Conservation (phyloP, 352 stramenopile genomes). For the Phytophthora melonis region DNA sequence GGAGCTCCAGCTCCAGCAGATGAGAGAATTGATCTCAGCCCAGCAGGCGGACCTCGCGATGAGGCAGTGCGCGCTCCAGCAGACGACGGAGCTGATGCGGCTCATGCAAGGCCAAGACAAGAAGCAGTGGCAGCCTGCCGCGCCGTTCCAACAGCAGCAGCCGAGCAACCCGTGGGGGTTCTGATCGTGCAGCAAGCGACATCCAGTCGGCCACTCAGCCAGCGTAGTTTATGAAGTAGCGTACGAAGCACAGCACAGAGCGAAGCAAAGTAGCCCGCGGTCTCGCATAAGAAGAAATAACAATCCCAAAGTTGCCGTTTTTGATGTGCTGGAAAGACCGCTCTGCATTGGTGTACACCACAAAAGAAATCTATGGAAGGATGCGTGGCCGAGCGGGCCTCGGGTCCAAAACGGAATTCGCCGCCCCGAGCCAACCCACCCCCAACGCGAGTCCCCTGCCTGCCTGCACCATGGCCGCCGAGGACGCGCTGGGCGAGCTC, state of each 20-base stretch:
- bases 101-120: constrained; percentile 25
- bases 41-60: constrained; percentile 31
- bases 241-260: neutral
- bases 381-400: constrained; percentile 24
- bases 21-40: constrained; percentile 23
- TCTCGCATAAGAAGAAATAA: neutral
- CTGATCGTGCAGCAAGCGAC: neutral
- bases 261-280: too few relatives aligned
- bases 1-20: constrained; percentile 33
- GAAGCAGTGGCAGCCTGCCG: constrained; percentile 5
- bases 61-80: constrained; percentile 24
- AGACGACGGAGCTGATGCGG: constrained; percentile 30
- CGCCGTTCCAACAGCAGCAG: constrained; percentile 8
- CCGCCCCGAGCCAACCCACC: neutral
- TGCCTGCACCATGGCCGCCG: constrained; percentile 20
- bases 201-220: neutral
- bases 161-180: neutral
- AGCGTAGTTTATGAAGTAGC: constrained; percentile 16
- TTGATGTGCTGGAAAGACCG: constrained; percentile 17
- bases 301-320: neutral
- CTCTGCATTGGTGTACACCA: constrained; percentile 2
- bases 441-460: neutral
- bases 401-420: constrained; percentile 32
- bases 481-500: constrained; percentile 68
- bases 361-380: constrained; percentile 34